A percentile compares a stretch with the other conserved stretches of the same genome.
phyloP scores from a whole-genome alignment of 805 yeast genomes.

The Saccharomyces jurei region DNA sequence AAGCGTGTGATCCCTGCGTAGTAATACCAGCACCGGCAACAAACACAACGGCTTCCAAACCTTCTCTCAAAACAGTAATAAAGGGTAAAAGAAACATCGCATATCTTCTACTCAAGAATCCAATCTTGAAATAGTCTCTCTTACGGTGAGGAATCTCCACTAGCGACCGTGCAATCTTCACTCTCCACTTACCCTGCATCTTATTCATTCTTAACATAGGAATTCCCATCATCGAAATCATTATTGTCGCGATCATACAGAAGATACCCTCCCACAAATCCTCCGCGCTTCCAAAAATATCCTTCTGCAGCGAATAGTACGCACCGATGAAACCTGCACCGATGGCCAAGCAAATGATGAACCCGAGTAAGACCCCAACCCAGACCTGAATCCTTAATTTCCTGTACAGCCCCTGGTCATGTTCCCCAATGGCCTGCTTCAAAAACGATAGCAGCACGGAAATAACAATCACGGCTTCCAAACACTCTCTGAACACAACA shows the following conservation, averaged over 20 bases:
- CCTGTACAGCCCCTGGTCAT: slow-evolving; percentile 48
- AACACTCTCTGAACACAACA: slow-evolving; percentile 85
- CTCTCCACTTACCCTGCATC: slow-evolving; percentile 95
- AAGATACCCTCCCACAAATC: slow-evolving; percentile 97
- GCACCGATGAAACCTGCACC: slow-evolving; percentile 95
- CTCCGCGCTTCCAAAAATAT: slow-evolving; percentile 81
- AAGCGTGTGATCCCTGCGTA: slow-evolving; percentile 43
- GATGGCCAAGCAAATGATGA: slow-evolving; percentile 67
- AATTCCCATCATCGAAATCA: slow-evolving; percentile 90
- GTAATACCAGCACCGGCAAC: slow-evolving; percentile 91
- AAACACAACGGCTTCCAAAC: slow-evolving; percentile 91
- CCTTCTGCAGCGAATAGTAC: slow-evolving; percentile 70
- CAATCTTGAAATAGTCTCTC: slow-evolving; percentile 45
- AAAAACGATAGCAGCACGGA: slow-evolving; percentile 87
- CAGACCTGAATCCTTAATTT: slow-evolving; percentile 73
- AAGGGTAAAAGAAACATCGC: slow-evolving; percentile 86
- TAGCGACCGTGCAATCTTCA: slow-evolving; percentile 82
- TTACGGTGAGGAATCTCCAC: slow-evolving; percentile 47
- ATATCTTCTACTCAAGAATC: slow-evolving; percentile 60
- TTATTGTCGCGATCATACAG: slow-evolving; percentile 78
- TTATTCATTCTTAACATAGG: slow-evolving; percentile 94
- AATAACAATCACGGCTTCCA: slow-evolving; percentile 87
- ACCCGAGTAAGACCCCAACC: slow-evolving; percentile 70
- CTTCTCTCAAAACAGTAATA: slow-evolving; percentile 90
- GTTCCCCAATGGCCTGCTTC: slow-evolving; percentile 69